These are phyloP conservation scores for Candida verbasci DNA, from an alignment of 805 yeast genomes.

Conservation along the genomic window DNA sequence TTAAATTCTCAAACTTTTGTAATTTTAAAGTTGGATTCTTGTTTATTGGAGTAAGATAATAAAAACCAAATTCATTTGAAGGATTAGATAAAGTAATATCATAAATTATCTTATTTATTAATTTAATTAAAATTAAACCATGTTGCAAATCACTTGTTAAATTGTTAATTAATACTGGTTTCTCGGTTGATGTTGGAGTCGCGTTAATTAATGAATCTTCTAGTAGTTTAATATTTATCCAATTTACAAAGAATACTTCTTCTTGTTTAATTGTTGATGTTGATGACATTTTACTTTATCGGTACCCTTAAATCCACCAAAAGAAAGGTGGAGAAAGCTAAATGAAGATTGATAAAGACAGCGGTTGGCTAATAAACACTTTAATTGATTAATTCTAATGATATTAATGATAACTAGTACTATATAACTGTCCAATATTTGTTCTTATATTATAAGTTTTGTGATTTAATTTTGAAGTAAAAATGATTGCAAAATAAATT, in stretches of 20 bases:
- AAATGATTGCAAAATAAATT: no score
- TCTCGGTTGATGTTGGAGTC: slow-evolving; percentile 3
- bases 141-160: slow-evolving; percentile 32
- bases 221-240: slow-evolving; percentile 42
- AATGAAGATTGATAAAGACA: no score
- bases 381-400: no score
- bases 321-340: no score
- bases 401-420: no score
- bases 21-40: slow-evolving; percentile 36
- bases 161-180: slow-evolving; percentile 9
- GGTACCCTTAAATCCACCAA: background rate
- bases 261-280: background rate
- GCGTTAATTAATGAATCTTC: slow-evolving; percentile 8
- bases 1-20: slow-evolving; percentile 46
- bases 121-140: slow-evolving; percentile 35
- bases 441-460: no score
- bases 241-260: slow-evolving; percentile 43
- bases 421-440: no score
- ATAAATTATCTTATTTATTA: slow-evolving; percentile 30
- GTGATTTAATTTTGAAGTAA: no score
- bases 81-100: slow-evolving; percentile 9
- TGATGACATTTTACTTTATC: background rate
- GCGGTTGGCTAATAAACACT: no score
- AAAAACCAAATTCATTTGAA: slow-evolving; percentile 13
- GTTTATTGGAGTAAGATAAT: slow-evolving; percentile 28